Evolutionary conservation across 2,329 filamentous ascomycete genomes (phyloP).

Genomic region (Pseudogymnoascus sp.): DNA sequence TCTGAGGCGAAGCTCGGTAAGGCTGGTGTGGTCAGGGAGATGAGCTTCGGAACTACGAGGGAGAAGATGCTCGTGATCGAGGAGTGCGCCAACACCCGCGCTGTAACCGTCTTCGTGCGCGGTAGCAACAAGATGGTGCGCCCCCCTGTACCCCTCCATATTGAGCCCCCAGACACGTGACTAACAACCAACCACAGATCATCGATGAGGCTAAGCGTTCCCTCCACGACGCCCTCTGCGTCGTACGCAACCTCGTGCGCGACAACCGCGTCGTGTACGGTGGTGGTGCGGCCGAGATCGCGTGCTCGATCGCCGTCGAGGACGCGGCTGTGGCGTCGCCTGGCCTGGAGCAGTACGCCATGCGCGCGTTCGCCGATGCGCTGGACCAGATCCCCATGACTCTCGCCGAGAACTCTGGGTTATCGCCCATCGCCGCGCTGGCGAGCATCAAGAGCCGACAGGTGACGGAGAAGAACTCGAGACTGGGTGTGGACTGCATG

Average conservation of each 20-base stretch:
- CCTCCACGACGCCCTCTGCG: slow-evolving; percentile 92
- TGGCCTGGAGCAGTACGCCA: slow-evolving; percentile 97
- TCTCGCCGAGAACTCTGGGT: slow-evolving; percentile 90
- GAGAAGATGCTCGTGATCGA: slow-evolving; percentile 99
- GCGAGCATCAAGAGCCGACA: slow-evolving; percentile 95
- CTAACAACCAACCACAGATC: slow-evolving; percentile 50
- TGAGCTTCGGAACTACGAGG: slow-evolving; percentile 93
- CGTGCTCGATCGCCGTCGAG: slow-evolving; percentile 92
- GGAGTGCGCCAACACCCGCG: slow-evolving; percentile 95
- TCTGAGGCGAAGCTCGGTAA: slow-evolving; percentile 82
- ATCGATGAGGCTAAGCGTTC: slow-evolving; percentile 98
- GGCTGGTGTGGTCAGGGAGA: slow-evolving; percentile 84
- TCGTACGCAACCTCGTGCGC: slow-evolving; percentile 89
- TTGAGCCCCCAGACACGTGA: slow-evolving; percentile 4
- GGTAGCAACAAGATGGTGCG: slow-evolving; percentile 98
- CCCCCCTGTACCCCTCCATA: slow-evolving; percentile 14
- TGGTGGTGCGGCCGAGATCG: slow-evolving; percentile 92
- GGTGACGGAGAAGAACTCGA: slow-evolving; percentile 72
- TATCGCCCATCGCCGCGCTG: slow-evolving; percentile 91
- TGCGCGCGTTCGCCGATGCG: slow-evolving; percentile 95
- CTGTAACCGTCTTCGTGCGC: slow-evolving; percentile 91
- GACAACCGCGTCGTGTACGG: slow-evolving; percentile 98
- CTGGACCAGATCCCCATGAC: slow-evolving; percentile 92
- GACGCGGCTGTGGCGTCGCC: slow-evolving; percentile 90
- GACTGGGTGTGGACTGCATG: slow-evolving; percentile 96